phyloP scores from a whole-genome alignment of 805 yeast genomes.

The Saccharomycopsis sp. region DNA sequence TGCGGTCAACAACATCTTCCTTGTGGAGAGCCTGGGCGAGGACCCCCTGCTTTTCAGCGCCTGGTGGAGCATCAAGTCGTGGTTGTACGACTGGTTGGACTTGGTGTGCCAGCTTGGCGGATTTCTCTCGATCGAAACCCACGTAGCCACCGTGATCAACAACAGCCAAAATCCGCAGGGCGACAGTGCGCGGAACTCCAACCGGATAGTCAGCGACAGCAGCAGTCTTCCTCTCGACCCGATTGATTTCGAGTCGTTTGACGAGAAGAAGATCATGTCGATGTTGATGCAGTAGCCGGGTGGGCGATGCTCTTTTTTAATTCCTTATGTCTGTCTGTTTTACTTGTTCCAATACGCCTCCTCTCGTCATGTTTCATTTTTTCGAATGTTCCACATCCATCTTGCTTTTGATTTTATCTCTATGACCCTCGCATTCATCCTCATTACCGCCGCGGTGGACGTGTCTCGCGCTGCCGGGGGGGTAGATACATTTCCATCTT shows the following conservation, averaged over 20 bases:
- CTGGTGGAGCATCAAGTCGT: background rate
- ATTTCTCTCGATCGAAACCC: background rate
- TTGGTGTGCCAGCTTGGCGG: background rate
- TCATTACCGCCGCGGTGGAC: background rate
- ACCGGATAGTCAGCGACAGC: background rate
- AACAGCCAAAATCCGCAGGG: background rate
- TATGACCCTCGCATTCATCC: background rate
- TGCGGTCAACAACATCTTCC: background rate
- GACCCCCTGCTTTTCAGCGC: background rate
- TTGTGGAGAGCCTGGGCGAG: background rate
- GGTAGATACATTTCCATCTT: no score
- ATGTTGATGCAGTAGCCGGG: background rate
- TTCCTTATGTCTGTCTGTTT: background rate
- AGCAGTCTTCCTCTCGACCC: background rate
- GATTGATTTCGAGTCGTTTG: background rate
- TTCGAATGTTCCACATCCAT: background rate
- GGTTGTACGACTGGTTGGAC: background rate
- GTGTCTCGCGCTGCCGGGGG: background rate
- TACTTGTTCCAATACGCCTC: background rate
- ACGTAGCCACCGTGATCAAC: background rate
- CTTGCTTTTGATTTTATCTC: background rate
- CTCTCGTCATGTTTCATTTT: background rate
- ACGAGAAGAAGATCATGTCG: background rate
- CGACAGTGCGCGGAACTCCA: background rate
- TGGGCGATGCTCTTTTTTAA: background rate